Percentiles rank a stretch among this genome's conserved stretches.
Evolutionary conservation across 768 basidiomycete genomes (phyloP).

Genomic region (Termitomyces sp.): DNA sequence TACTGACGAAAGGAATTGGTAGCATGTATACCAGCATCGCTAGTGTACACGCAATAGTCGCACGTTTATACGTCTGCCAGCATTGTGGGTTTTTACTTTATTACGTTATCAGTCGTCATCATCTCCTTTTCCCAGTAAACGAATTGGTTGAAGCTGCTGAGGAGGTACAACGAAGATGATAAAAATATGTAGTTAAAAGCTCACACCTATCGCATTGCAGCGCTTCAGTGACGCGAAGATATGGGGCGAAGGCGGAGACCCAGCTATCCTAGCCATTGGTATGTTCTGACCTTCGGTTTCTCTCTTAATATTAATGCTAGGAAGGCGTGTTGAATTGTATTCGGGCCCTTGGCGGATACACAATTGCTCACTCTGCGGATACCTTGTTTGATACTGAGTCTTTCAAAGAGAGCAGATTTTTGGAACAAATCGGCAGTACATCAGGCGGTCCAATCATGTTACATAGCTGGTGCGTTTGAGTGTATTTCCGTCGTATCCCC

Average conservation of each 20-base stretch:
- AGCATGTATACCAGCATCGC: conserved; percentile 64
- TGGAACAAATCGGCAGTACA: conserved; percentile 33
- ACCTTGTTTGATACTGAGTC: conserved; percentile 56
- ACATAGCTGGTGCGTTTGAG: conserved; percentile 48
- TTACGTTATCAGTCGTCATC: background rate
- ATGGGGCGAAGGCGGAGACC: conserved; percentile 51
- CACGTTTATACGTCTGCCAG: conserved; percentile 55
- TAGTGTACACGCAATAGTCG: conserved; percentile 46
- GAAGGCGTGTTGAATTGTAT: conserved; percentile 57
- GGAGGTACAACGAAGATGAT: conserved; percentile 39
- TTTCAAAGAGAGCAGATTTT: conserved; percentile 52
- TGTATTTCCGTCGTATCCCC: background rate
- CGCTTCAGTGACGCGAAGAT: conserved; percentile 49
- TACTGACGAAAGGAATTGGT: background rate
- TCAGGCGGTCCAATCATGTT: conserved; percentile 47
- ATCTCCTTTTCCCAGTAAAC: conserved; percentile 39
- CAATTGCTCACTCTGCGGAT: conserved; percentile 38
- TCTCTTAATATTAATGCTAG: background rate
- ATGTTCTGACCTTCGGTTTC: conserved; percentile 10
- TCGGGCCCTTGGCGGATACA: conserved; percentile 60
- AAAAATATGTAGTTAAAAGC: background rate
- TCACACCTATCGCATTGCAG: conserved; percentile 23
- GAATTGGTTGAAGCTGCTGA: conserved; percentile 54
- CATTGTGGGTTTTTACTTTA: conserved; percentile 39
- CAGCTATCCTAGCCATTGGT: conserved; percentile 51